A percentile compares a stretch with the other conserved stretches of the same genome.
Evolutionary conservation across 768 basidiomycete genomes (phyloP).

Genomic region (Exidia glandulosa): DNA sequence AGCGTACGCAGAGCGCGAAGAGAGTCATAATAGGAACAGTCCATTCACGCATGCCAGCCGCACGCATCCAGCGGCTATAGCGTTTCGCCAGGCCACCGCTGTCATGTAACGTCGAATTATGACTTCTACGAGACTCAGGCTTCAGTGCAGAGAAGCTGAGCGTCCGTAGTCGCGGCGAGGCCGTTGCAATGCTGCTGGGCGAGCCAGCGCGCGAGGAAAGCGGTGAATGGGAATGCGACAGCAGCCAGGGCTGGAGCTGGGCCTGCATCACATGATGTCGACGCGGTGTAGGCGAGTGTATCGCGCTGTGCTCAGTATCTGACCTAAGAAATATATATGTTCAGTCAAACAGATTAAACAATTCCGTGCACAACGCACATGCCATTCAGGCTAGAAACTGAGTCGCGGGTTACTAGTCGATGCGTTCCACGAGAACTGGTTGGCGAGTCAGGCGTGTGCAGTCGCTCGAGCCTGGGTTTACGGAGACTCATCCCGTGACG

Average conservation of each 20-base stretch:
- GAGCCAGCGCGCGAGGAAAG: conserved; percentile 38
- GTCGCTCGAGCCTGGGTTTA: background rate
- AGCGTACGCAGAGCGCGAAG: conserved; percentile 48
- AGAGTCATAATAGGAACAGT: conserved; percentile 47
- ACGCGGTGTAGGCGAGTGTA: conserved; percentile 56
- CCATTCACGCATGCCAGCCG: conserved; percentile 45
- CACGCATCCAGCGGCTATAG: conserved; percentile 78
- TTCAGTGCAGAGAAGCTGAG: conserved; percentile 6
- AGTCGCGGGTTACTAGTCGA: background rate
- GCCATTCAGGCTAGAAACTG: background rate
- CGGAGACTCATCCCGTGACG: background rate
- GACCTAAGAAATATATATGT: conserved; percentile 14
- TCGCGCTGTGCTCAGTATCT: conserved; percentile 29
- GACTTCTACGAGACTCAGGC: conserved; percentile 5
- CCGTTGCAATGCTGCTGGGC: conserved; percentile 28
- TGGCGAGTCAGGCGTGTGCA: background rate
- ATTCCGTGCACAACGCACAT: background rate
- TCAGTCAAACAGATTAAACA: conserved; percentile 8
- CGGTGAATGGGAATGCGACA: conserved; percentile 36
- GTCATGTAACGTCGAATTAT: background rate
- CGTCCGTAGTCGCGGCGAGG: conserved; percentile 6
- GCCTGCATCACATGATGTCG: conserved; percentile 48
- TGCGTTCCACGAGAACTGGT: background rate
- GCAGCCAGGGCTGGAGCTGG: conserved; percentile 45
- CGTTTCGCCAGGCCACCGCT: conserved; percentile 37